Base-by-base conservation (phyloP, 2,329 filamentous ascomycete genomes). In the Epichloe gansuensis region DNA sequence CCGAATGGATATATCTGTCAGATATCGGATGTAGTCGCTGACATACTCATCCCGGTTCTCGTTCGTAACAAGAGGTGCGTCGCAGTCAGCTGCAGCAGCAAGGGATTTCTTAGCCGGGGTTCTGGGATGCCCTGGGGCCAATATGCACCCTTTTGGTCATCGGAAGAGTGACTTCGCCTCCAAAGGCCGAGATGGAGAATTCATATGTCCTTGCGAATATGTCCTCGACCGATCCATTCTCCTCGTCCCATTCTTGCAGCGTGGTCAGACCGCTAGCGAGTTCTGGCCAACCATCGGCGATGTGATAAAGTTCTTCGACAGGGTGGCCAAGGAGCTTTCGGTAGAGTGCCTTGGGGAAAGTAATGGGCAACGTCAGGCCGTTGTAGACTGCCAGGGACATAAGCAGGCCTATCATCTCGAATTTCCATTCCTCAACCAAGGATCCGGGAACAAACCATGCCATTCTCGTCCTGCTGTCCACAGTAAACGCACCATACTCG, bases 331-430 rank as follows among this genome's bases (percentile, higher is more conserved):
- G 74, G 0, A 97, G 75, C 59, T 88, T 88, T 51, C 82, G 78
- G 68, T 98, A 98, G 3, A 98, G 77, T 0, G 84, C 87, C 53
- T 81, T 78, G 0, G 93, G 93, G 55, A 98, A 93, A 1, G 86
- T 95, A 43, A 97, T 78, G 0, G 93, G 93, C 1, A 98, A 74
- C 0, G 91, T 95, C 25, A 97, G 75, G 1, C 91, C 91, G 59
- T 98, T 98, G 70, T 93, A 96, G 4, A 97, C 72, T 5, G 93
- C 93, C 17, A 98, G 75, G 1, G 88, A 94, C 57, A 96, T 76
- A n/a, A 97, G 71, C 11, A 96, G 69, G 1, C 93, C 93, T 35
- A 96, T 75, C 21, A 97, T 77, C 66, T 97, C 89, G 61, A 87
- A 97, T 63, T 93, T 93, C 80, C 91, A 93, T 6, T 87, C 73